A percentile compares a stretch with the other conserved stretches of the same genome.
Evolutionary conservation across 441 rosid species (phyloP).

Genomic region (Syzygium malaccense): DNA sequence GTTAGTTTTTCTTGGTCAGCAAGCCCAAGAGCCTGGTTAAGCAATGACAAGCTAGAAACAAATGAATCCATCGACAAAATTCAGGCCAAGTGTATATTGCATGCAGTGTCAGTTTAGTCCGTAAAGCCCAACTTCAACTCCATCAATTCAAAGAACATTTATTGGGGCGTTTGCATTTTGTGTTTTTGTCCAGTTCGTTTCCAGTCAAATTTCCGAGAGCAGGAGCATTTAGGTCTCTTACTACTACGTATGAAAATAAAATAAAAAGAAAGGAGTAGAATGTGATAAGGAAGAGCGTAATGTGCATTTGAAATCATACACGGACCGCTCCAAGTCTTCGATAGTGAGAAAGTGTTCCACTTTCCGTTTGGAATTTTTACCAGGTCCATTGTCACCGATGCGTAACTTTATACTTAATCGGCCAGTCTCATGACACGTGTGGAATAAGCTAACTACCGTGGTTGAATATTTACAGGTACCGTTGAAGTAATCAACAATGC

Average conservation of each 20-base stretch:
- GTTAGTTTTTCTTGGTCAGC: neutral
- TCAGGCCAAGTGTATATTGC: neutral
- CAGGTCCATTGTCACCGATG: neutral
- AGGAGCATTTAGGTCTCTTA: neutral
- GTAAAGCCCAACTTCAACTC: neutral
- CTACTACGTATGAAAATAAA: neutral
- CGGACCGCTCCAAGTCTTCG: neutral
- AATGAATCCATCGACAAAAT: neutral
- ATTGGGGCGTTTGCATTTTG: neutral
- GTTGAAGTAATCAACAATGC: neutral
- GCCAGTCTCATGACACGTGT: neutral
- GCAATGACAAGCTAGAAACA: neutral
- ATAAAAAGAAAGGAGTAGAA: neutral
- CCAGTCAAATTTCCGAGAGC: neutral
- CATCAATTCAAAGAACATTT: neutral
- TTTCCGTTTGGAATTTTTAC: neutral
- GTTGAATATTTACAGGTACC: neutral
- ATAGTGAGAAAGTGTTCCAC: neutral
- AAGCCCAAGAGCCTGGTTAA: neutral
- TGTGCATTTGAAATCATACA: neutral
- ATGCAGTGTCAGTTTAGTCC: neutral
- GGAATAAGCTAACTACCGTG: neutral
- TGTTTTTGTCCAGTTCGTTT: neutral
- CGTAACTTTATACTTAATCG: neutral
- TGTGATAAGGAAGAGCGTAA: neutral